Conservation (phyloP, 1,139 yeast genomes). For the Kodamaea alishanica region DNA sequence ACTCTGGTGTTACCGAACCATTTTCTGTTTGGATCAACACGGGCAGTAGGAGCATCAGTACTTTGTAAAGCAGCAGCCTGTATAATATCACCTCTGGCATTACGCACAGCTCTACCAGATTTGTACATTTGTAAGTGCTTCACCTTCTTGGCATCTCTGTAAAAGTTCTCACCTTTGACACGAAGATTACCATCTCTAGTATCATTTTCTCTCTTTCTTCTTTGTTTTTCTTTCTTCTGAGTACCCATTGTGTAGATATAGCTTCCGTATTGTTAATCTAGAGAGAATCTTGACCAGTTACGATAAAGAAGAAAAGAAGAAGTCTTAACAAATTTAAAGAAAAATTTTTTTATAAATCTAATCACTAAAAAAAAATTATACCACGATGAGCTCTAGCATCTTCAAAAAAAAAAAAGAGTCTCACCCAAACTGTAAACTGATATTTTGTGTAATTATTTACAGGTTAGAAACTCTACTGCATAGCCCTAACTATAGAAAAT, state of each 20-base stretch:
- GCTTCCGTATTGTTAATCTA: no score
- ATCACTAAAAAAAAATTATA: no score
- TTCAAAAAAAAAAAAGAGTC: no score
- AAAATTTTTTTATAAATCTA: background rate
- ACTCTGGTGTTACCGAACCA: constrained; percentile 99
- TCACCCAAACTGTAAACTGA: no score
- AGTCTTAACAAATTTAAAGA: constrained; percentile 1
- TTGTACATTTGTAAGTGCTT: constrained; percentile 90
- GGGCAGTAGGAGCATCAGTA: constrained; percentile 82
- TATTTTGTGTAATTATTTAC: no score
- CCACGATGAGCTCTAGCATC: no score
- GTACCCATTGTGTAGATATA: constrained; percentile 66
- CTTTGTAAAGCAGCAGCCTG: constrained; percentile 88
- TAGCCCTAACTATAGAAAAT: no score
- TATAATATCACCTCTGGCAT: constrained; percentile 82
- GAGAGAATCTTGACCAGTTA: background rate
- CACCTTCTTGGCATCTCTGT: constrained; percentile 90
- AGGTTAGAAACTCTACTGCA: no score
- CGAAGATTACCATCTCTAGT: constrained; percentile 86
- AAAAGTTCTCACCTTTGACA: constrained; percentile 95
- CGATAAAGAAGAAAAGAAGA: background rate
- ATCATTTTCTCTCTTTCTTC: constrained; percentile 80
- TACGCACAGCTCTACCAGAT: constrained; percentile 81
- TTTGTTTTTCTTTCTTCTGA: constrained; percentile 82
- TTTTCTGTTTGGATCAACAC: constrained; percentile 93